Percentiles rank a stretch among this genome's conserved stretches.
phyloP scores from a whole-genome alignment of 805 yeast species.

The Saccharomycopsis fodiens region DNA sequence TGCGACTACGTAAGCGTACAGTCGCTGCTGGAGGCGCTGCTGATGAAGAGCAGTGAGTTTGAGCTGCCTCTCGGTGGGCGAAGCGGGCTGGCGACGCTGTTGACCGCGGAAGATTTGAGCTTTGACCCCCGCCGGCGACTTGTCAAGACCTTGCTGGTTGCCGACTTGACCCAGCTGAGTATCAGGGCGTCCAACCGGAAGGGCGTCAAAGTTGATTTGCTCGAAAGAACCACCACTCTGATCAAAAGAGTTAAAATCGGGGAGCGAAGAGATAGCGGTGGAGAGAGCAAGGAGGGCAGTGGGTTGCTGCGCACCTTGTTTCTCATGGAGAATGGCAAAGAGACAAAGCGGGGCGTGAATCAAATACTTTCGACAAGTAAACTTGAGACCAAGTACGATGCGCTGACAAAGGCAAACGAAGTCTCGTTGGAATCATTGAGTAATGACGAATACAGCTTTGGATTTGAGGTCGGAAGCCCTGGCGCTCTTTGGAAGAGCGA shows the following conservation, averaged over 20 bases:
- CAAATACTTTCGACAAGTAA: not conserved
- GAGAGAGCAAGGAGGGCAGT: not conserved
- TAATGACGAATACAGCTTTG: not conserved
- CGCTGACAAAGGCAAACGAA: not conserved
- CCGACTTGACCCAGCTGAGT: slow-evolving; percentile 19
- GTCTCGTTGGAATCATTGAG: not conserved
- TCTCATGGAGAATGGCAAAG: slow-evolving; percentile 6
- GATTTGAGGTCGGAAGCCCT: not conserved
- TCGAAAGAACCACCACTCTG: slow-evolving; percentile 10
- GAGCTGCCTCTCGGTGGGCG: not conserved
- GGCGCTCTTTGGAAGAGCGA: no score
- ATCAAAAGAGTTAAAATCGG: slow-evolving; percentile 9
- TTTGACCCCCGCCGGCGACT: slow-evolving; percentile 5
- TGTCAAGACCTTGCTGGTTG: slow-evolving; percentile 12
- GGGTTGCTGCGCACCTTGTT: not conserved
- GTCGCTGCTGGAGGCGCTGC: slow-evolving; percentile 13
- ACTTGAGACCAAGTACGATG: not conserved
- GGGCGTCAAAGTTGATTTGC: slow-evolving; percentile 4
- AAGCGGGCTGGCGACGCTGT: slow-evolving; percentile 5
- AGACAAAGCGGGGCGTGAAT: slow-evolving; percentile 5
- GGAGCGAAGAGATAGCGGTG: slow-evolving; percentile 1
- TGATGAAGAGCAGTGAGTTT: slow-evolving; percentile 9
- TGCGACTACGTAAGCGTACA: slow-evolving; percentile 10
- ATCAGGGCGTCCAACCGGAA: slow-evolving; percentile 14
- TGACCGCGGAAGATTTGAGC: not conserved